A percentile compares a stretch with the other conserved stretches of the same genome.
These are phyloP conservation scores for Linnemannia hyalina DNA, from an alignment of 192 early-diverging fungal species.

Conservation along the genomic window DNA sequence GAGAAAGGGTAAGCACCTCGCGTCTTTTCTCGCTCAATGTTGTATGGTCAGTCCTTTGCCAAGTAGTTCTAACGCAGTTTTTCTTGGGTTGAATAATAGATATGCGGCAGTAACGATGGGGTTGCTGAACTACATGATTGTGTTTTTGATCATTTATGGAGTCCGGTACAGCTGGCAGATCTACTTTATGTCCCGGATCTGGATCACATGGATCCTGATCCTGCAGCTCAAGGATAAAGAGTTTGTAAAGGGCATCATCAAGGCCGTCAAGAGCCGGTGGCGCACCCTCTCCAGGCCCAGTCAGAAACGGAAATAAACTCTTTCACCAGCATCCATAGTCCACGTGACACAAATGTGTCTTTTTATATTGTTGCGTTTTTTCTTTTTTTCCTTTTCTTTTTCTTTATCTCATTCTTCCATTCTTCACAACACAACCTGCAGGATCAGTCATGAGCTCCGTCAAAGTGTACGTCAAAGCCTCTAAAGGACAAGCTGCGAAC, in stretches of 20 bases:
- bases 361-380: no score
- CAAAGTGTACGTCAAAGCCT: slow-evolving; percentile 29
- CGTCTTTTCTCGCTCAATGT: slow-evolving; percentile 48
- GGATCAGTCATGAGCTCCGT: slow-evolving; percentile 41
- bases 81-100: slow-evolving; percentile 30
- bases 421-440: slow-evolving; percentile 3
- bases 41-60: no score
- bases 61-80: no score
- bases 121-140: slow-evolving; percentile 58
- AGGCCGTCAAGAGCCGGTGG: slow-evolving; percentile 13
- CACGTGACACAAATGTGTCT: background rate
- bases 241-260: slow-evolving; percentile 3
- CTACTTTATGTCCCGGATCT: slow-evolving; percentile 68
- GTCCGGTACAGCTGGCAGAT: slow-evolving; percentile 73
- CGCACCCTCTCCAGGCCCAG: slow-evolving; percentile 18
- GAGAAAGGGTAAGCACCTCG: slow-evolving; percentile 46
- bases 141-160: slow-evolving; percentile 71
- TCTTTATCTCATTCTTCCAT: background rate
- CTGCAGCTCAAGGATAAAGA: slow-evolving; percentile 49
- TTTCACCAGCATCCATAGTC: background rate
- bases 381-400: background rate
- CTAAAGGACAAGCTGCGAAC: background rate
- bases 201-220: slow-evolving; percentile 57
- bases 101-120: slow-evolving; percentile 48
- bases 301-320: slow-evolving; percentile 42